phyloP scores from a whole-genome alignment of 441 rosid genomes.

The Bruguiera hainesii region DNA sequence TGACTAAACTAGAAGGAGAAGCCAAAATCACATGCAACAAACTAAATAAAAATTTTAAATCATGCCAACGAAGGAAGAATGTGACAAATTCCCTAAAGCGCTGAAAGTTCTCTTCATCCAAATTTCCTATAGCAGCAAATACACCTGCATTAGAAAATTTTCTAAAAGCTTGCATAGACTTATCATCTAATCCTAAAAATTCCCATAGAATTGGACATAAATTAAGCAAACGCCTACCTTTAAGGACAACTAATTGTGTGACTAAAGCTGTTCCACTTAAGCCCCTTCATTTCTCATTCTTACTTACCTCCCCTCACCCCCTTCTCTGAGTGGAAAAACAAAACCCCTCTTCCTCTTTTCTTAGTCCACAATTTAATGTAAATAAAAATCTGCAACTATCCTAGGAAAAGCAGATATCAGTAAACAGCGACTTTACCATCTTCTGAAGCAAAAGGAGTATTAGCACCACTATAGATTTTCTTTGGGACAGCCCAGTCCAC shows the following conservation, averaged over 20 bases:
- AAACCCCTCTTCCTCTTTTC: no score
- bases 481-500: slow-evolving; percentile 98
- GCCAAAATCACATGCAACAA: not conserved
- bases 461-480: slow-evolving; percentile 57
- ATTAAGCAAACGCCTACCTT: no score
- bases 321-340: no score
- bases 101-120: not conserved
- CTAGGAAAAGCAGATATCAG: slow-evolving; percentile 1
- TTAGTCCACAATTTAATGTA: no score
- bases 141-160: not conserved
- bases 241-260: no score
- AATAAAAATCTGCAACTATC: no score
- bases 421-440: slow-evolving; percentile 51
- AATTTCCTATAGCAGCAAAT: not conserved
- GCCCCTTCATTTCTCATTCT: no score
- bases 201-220: not conserved
- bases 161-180: not conserved
- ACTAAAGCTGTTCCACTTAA: no score
- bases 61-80: not conserved
- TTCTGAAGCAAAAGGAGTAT: slow-evolving; percentile 40
- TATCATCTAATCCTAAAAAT: not conserved
- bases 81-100: not conserved
- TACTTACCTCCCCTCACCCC: no score
- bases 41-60: not conserved
- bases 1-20: not conserved